Evolutionary conservation across 1,284 basidiomycete species (phyloP), one percentile per base, ranked within the genome.

Genomic region (Anthracocystis panici-leucophaei): DNA sequence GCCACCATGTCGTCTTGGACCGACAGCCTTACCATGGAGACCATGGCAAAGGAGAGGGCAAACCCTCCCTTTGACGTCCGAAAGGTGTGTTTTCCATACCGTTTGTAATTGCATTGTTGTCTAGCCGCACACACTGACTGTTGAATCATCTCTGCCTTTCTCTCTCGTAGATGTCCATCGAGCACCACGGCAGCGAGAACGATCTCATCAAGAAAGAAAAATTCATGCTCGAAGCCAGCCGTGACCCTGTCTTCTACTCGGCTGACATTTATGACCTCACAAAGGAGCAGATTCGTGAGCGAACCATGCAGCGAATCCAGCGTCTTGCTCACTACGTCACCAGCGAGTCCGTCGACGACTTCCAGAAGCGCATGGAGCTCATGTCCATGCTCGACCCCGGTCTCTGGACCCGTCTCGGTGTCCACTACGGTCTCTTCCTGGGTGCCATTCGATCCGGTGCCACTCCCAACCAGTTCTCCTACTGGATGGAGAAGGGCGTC

Each of bases 331-430:
- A 83, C 72, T 80, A 77, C 60, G 79, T 85, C 49, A 77, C 77
- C 50, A 79, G 64, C 64, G 83, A 85, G 76, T 68, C 66, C 16
- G 74, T 84, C 49, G 82, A 82, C 38, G 76, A 86, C 40, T 89
- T 89, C 79, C 84, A 83, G 21, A 86, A 87, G 66, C 86, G 89
- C 45, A 88, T 89, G 86, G 86, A 88, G 82, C 85, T 88, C 72
- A 85, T 87, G 71, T 78, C 81, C 2, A 61, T 85, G 21, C 79
- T 77, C 52, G 89, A 89, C 75, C 88, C 88, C 0, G 87, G 85
- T 5, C 89, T 89, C 80, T 89, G 88, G 88, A 89, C 88, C 0
- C 81, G 87, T 42, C 88, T 89, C 75, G 88, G 88, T 60, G 89
- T 89, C 4, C 87, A 88, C 71, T 89, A 88, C 75, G 89, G 88